Base-by-base conservation (phyloP, 2,329 filamentous ascomycete genomes). In the Ophiostoma tasmaniense region DNA sequence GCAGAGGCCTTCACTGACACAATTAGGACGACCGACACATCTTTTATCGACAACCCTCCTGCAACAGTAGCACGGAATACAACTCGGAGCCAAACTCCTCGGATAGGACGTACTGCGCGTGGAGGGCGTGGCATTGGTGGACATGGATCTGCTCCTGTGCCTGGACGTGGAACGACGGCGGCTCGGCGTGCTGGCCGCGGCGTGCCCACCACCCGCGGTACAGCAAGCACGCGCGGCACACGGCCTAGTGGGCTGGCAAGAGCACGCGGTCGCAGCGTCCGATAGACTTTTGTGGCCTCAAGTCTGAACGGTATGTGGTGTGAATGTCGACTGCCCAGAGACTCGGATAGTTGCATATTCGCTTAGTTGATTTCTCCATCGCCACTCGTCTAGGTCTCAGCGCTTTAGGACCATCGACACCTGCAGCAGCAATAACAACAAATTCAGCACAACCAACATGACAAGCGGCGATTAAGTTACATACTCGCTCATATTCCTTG, bases 21-120 rank as follows among this genome's bases (percentile, higher is more conserved):
- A 72, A 55, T 61, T 73, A 94, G 91, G 84, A 97, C 93, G 30
- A 96, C 92, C 13, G 93, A 97, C 76, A 96, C 90, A 6, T 92
- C 91, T 1, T 97, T 97, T 75, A 87, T 97, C 69, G 92, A 97
- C 42, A 91, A 97, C 74, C 93, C 93, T 8, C 79, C 84, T 1
- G 80, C 81, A n/a, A 80, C 84, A 17, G 67, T 55, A 17, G 82
- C 82, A 30, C 87, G 82, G 73, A 77, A 83, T 33, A 79, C 80
- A 5, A 77, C 80, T 8, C 84, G 80, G 71, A 82, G 81, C 72
- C 76, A 79, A 35, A 80, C 79, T 7, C 77, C 83, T 39, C 64
- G 61, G 13, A 13, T 37, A 37, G 33, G 61, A 2, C 61, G 37
- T 45, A 37, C 30, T 11, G 61, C 82, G 82, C 59, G 76, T 84